Conservation (phyloP, 306 rosid genomes). For the Lupinus albus region DNA sequence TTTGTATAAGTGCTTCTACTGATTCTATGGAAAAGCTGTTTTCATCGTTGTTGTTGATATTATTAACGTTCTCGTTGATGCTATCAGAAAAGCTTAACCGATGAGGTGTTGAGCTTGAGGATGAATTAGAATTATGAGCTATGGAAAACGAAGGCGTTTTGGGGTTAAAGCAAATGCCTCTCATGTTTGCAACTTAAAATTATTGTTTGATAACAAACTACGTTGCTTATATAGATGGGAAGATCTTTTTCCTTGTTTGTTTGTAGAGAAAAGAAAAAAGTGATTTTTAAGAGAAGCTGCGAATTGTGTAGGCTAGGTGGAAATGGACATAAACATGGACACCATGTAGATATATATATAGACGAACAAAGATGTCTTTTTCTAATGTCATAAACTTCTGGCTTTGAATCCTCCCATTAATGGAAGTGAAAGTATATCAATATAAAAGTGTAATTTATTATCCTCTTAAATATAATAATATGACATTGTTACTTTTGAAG, state of each 20-base stretch:
- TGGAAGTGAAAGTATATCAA: no score
- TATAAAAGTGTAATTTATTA: no score
- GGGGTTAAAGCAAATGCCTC: slow-evolving; percentile 50
- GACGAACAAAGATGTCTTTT: no score
- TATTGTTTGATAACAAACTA: no score
- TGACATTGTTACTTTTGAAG: no score
- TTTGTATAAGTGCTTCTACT: slow-evolving; percentile 51
- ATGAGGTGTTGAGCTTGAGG: slow-evolving; percentile 25
- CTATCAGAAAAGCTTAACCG: slow-evolving; percentile 37
- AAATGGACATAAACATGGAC: background rate
- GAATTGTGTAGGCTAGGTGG: background rate
- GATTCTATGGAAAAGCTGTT: background rate
- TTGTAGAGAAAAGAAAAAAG: no score
- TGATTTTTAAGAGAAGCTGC: background rate
- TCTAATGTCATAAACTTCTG: no score
- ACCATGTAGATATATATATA: no score
- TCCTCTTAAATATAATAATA: no score
- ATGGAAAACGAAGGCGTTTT: slow-evolving; percentile 45
- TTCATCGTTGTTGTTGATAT: slow-evolving; percentile 37
- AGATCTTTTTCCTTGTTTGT: background rate
- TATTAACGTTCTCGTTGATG: slow-evolving; percentile 10
- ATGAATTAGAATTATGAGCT: background rate
- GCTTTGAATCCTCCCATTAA: no score
- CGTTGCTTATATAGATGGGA: background rate
- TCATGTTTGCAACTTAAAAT: slow-evolving; percentile 37